These are phyloP conservation scores for Penicillium daleae DNA, from an alignment of 495 filamentous ascomycete species.

Conservation along the genomic window DNA sequence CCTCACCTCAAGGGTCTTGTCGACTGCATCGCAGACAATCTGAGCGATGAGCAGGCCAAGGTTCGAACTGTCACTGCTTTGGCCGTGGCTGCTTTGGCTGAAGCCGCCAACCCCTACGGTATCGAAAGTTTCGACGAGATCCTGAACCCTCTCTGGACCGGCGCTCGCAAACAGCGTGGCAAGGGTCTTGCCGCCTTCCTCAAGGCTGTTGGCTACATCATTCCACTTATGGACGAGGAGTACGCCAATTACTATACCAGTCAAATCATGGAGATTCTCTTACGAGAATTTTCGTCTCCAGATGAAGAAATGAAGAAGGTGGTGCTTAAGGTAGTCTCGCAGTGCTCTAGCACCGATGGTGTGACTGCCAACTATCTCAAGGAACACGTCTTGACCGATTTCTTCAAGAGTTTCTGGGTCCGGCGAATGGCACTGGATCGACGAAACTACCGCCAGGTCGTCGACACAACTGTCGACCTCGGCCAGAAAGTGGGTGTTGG, in stretches of 20 bases:
- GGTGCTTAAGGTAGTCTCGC: constrained; percentile 95
- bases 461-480: constrained; percentile 96
- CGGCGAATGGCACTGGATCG: constrained; percentile 95
- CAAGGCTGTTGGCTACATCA: constrained; percentile 97
- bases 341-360: constrained; percentile 91
- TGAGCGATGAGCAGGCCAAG: constrained; percentile 97
- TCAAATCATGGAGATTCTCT: constrained; percentile 98
- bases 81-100: constrained; percentile 92
- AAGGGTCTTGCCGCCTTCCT: constrained; percentile 95
- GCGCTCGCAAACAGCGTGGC: constrained; percentile 90
- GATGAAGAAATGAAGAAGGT: constrained; percentile 99
- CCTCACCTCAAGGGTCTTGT: constrained; percentile 96
- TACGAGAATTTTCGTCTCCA: constrained; percentile 93
- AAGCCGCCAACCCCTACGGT: constrained; percentile 97
- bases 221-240: constrained; percentile 99
- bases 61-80: constrained; percentile 94
- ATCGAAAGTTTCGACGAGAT: constrained; percentile 99
- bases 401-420: constrained; percentile 99
- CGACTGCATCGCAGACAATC: constrained; percentile 92
- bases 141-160: constrained; percentile 95
- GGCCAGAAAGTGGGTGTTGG: constrained; percentile 95
- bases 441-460: constrained; percentile 94
- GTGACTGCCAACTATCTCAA: constrained; percentile 94
- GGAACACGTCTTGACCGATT: constrained; percentile 90
- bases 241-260: constrained; percentile 99